Evolutionary conservation across 768 basidiomycete species (phyloP), one percentile per base, ranked within the genome.

Genomic region (Tylopilus felleus): DNA sequence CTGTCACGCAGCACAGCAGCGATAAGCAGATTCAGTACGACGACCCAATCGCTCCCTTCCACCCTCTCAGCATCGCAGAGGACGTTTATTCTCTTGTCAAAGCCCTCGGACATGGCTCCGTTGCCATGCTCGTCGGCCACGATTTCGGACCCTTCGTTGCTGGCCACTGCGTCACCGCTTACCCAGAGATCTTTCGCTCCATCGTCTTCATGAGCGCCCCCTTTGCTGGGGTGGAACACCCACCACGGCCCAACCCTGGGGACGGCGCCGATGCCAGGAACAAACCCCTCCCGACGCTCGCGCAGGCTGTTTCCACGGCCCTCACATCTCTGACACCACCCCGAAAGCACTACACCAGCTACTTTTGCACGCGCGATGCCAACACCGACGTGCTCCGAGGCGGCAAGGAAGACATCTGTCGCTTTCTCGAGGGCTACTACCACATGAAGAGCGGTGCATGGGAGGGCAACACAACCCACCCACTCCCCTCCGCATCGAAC

Each of bases 131-230:
- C 38, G 70, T 86, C 2, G 84, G 84, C 0, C 84, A 85, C 63
- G 84, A 86, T 61, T 78, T 77, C 49, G 85, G 85, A 21, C 80
- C 84, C 22, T 7, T 54, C 28, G 68, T 85, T 29, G 82, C 83
- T 3, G 81, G 75, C 7, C 73, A 73, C 64, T 80, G 80, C 56
- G 75, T 82, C 5, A 74, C 81, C 55, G 74, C 79, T 29, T 74
- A 79, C 4, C 83, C 82, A 1, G 80, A 85, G 55, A 52, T 85
- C 4, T 83, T 85, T 67, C 69, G 65, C 42, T 74, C 77, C 9
- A 75, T 83, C 49, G 79, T 84, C 39, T 64, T 84, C 59, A 84
- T 84, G 80, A 84, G 83, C 55, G 73, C 73, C 4, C 82, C 85
- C 0, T 85, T 80, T 62, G 58, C 73, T 3, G 81, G 82, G 0